Conservation (phyloP, 129 eudicot genomes). For the Flaveria bidentis region DNA sequence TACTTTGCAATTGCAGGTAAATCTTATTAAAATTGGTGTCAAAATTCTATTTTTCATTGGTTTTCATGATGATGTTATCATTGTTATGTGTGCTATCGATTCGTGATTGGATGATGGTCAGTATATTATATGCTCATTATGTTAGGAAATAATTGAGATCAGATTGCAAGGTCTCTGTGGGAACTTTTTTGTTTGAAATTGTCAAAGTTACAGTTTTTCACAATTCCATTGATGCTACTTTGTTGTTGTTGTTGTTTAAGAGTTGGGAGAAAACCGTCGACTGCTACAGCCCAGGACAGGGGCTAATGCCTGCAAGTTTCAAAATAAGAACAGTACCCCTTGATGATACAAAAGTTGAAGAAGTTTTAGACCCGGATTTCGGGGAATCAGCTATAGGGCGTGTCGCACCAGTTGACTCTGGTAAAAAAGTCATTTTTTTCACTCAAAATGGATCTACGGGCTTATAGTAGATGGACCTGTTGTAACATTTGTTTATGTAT, state of each 20-base stretch:
- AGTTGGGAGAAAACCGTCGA: conserved; percentile 99
- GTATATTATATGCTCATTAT: neutral
- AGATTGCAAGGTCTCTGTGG: neutral
- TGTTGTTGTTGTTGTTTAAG: conserved; percentile 35
- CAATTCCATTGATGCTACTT: conserved; percentile 12
- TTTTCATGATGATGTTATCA: neutral
- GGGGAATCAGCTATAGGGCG: conserved; percentile 99
- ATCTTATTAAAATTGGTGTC: neutral
- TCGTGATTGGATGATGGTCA: neutral
- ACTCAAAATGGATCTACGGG: neutral
- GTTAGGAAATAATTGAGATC: neutral
- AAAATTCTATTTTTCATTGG: neutral
- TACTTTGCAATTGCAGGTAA: conserved; percentile 91
- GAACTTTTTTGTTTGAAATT: neutral
- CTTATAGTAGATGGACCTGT: neutral
- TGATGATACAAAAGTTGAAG: conserved; percentile 77
- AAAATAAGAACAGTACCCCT: conserved; percentile 83
- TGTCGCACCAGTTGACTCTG: conserved; percentile 99
- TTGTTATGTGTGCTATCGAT: neutral
- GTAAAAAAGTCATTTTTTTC: conserved; percentile 38
- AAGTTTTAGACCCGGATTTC: conserved; percentile 96
- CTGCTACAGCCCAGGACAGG: conserved; percentile 99
- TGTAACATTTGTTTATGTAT: neutral
- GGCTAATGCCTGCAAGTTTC: conserved; percentile 98
- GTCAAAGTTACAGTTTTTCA: neutral